Percentiles rank a stretch among this genome's conserved stretches.
Conservation (phyloP, 306 rosid genomes). For the Fragaria vesca region DNA sequence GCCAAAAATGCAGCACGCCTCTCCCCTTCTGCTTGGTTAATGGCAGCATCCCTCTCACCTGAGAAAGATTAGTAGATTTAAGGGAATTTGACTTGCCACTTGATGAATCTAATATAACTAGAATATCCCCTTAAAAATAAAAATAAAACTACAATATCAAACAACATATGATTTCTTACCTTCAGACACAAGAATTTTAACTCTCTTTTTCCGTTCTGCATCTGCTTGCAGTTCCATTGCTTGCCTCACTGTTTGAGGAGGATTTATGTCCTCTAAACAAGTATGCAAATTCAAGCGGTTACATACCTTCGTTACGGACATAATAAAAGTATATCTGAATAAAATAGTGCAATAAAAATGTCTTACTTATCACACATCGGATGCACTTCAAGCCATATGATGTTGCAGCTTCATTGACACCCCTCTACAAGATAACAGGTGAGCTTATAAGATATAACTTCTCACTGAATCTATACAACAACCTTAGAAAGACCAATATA, state of each 20-base stretch:
- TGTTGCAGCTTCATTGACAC: constrained; percentile 82
- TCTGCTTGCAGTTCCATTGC: constrained; percentile 99
- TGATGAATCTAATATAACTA: not conserved
- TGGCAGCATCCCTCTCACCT: constrained; percentile 92
- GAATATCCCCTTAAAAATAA: too few relatives aligned
- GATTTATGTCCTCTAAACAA: constrained; percentile 89
- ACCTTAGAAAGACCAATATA: not conserved
- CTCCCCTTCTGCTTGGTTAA: constrained; percentile 91
- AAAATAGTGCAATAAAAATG: constrained; percentile 17
- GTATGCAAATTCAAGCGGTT: constrained; percentile 19
- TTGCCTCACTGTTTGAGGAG: constrained; percentile 93
- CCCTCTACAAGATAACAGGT: constrained; percentile 50
- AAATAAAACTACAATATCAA: constrained; percentile 6
- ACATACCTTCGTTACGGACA: not conserved
- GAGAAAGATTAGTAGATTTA: constrained; percentile 37
- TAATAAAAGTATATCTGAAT: constrained; percentile 6
- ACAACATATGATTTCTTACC: constrained; percentile 36
- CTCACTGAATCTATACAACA: not conserved
- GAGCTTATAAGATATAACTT: not conserved
- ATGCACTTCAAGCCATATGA: constrained; percentile 96
- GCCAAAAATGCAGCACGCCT: constrained; percentile 81
- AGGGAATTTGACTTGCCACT: constrained; percentile 19
- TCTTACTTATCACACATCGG: constrained; percentile 89
- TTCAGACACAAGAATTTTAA: constrained; percentile 96
- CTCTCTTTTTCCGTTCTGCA: constrained; percentile 96